Evolutionary conservation across 306 rosid species (phyloP), one percentile per base, ranked within the genome.

Genomic region (Castanea mollissima): DNA sequence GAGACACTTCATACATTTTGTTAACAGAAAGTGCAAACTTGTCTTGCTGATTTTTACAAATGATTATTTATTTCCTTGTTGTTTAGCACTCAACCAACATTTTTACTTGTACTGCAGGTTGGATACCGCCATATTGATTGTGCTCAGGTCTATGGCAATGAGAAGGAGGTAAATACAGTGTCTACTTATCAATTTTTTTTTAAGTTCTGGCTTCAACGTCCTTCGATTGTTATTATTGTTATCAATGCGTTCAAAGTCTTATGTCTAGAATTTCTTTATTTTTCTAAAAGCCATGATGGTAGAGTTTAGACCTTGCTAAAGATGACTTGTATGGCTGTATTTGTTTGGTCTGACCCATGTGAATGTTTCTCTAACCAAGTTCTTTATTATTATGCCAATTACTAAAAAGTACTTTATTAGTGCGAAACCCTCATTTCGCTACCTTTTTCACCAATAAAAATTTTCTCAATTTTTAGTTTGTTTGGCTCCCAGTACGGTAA

Each of bases 51-150:
- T n/a, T 11, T 46, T 46, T 68, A 11, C n/a, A 32, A 6, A 5
- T 19, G 1, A 68, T 6, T 6, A 5, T 6, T 16, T 10, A 15
- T 15, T 34, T 19, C 14, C 6, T 18, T 6, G 21, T 8, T 38
- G 15, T 70, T 46, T 70, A 4, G 55, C 52, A 10, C 21, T 20
- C 13, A 13, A 27, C 15, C 32, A 16, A 71, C 75, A 15, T 76
- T 59, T 63, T 38, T 74, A 2, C 54, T 52, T 18, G 44, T 46
- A 74, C 52, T 83, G 41, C 88, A 93, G 98, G 74, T 71, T 51
- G 97, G 97, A 64, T 93, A 89, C 81, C 86, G 98, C 38, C 97
- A 93, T 81, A 89, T 93, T 76, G 97, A 93, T 81, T 93, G 97
- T 79, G 92, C 98, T 91, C 92, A 85, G 76, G 0, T 85, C 54